Conservation (phyloP, 2,329 filamentous ascomycete species). For the Zymoseptoria ardabiliae region DNA sequence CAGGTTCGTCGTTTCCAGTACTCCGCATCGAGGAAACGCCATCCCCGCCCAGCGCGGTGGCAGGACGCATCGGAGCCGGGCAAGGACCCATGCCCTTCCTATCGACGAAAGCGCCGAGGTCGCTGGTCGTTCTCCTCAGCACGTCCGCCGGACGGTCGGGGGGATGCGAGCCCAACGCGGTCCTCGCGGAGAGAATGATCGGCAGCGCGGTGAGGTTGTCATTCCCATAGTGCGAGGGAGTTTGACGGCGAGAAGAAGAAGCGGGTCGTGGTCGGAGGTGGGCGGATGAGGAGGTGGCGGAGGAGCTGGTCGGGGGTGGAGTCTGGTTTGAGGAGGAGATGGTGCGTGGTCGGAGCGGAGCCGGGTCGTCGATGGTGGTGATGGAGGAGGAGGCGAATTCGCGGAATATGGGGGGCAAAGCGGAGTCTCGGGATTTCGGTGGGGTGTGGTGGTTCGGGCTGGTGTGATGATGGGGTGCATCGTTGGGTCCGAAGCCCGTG, state of each 20-base stretch:
- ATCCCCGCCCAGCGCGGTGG: too few relatives aligned
- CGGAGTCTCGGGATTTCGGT: not conserved
- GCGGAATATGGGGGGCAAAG: too few relatives aligned
- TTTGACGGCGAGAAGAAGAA: not conserved
- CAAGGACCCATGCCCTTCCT: too few relatives aligned
- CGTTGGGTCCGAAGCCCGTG: too few relatives aligned
- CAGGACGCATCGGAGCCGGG: too few relatives aligned
- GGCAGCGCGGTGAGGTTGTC: not conserved
- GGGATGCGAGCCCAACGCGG: not conserved
- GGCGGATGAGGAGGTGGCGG: not conserved
- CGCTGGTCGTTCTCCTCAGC: too few relatives aligned
- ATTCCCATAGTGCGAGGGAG: not conserved
- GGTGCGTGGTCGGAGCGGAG: not conserved
- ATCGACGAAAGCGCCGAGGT: too few relatives aligned
- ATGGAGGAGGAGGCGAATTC: not conserved
- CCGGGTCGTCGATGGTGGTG: too few relatives aligned
- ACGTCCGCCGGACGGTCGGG: not conserved
- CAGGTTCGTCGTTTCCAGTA: too few relatives aligned
- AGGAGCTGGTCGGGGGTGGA: not conserved
- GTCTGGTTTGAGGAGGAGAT: not conserved
- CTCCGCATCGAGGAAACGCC: too few relatives aligned
- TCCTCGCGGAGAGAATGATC: not conserved
- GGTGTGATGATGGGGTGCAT: not conserved
- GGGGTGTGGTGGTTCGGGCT: not conserved
- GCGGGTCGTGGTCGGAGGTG: not conserved